These are phyloP conservation scores for Apophysomyces elegans DNA, from an alignment of 371 early-diverging fungal genomes.

Conservation along the genomic window DNA sequence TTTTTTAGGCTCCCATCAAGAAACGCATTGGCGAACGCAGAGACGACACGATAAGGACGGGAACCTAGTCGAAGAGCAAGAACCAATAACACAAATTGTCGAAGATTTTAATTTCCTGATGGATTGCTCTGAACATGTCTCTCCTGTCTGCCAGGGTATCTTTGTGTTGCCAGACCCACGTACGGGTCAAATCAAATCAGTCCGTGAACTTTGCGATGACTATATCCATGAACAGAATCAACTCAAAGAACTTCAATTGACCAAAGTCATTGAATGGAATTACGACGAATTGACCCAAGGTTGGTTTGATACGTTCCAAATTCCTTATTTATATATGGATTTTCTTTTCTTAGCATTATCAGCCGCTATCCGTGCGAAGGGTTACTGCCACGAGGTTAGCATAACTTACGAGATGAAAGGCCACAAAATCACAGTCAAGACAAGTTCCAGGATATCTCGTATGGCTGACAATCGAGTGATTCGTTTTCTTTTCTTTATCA, in stretches of 20 bases:
- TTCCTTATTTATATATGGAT: not conserved
- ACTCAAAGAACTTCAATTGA: conserved; percentile 46
- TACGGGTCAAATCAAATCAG: conserved; percentile 32
- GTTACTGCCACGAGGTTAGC: conserved; percentile 37
- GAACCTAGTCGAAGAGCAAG: conserved; percentile 29
- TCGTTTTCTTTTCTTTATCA: conserved; percentile 34
- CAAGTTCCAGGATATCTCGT: conserved; percentile 28
- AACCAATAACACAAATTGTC: conserved; percentile 27
- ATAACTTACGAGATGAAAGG: conserved; percentile 41
- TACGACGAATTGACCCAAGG: conserved; percentile 39
- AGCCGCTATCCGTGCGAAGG: conserved; percentile 40
- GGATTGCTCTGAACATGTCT: conserved; percentile 34
- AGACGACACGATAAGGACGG: conserved; percentile 38
- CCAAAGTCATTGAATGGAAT: conserved; percentile 49
- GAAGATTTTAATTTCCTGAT: conserved; percentile 44
- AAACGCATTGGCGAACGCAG: conserved; percentile 34
- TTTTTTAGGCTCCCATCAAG: conserved; percentile 46
- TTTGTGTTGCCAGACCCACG: conserved; percentile 37
- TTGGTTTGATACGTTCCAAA: conserved; percentile 2
- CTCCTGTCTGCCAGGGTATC: conserved; percentile 31
- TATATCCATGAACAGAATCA: conserved; percentile 37
- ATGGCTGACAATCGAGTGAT: conserved; percentile 31
- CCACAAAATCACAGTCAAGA: conserved; percentile 41
- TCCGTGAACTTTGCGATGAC: conserved; percentile 45
- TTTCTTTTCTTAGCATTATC: conserved; percentile 30